Conservation (phyloP, 345 rosid species). For the Eucalyptus leucophloia region DNA sequence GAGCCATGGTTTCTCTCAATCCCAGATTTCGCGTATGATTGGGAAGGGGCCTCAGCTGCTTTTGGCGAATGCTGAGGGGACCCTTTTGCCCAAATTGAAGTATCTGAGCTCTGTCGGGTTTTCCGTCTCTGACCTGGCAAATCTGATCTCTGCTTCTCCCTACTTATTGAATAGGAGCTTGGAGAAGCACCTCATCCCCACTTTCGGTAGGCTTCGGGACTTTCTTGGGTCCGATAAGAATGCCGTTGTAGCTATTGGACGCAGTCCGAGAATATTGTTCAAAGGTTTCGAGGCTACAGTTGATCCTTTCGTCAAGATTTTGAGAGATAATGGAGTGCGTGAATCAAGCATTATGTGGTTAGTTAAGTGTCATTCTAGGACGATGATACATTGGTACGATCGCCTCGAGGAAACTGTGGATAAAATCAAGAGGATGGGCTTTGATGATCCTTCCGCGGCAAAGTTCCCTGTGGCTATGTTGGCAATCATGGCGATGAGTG, state of each 20-base stretch:
- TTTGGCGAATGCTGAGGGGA: neutral
- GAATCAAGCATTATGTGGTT: neutral
- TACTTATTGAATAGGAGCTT: neutral
- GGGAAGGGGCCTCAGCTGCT: neutral
- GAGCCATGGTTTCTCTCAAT: conserved; percentile 5
- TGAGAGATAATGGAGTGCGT: conserved; percentile 8
- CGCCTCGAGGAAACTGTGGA: neutral
- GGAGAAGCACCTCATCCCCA: neutral
- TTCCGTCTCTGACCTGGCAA: neutral
- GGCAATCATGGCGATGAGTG: neutral
- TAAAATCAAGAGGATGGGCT: neutral
- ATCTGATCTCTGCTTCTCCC: neutral
- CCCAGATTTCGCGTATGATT: conserved; percentile 2
- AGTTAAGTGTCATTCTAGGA: neutral
- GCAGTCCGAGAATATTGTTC: neutral
- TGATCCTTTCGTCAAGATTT: neutral
- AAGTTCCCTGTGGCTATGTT: neutral
- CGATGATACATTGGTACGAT: neutral
- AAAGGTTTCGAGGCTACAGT: neutral
- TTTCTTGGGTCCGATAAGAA: neutral
- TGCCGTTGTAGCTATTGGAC: neutral
- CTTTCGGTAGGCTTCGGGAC: neutral
- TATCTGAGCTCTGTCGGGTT: conserved; percentile 16
- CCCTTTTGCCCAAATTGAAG: conserved; percentile 19
- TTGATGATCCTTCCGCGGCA: neutral